phyloP scores from a whole-genome alignment of 208 protist species.

The Dictyostelium gargantuum region DNA sequence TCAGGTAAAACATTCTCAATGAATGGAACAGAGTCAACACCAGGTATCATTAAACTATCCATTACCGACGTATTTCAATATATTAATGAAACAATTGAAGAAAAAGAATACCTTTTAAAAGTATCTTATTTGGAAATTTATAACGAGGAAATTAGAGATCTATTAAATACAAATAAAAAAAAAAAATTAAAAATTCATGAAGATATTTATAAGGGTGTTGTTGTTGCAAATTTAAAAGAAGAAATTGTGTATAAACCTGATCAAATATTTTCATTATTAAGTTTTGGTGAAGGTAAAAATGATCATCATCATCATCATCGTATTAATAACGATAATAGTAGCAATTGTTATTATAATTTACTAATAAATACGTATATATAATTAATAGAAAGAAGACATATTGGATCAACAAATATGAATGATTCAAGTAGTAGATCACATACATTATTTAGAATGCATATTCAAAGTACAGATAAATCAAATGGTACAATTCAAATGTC shows the following conservation, averaged over 20 bases:
- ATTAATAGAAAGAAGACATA: constrained; percentile 75
- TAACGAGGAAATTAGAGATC: constrained; percentile 81
- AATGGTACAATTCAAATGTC: constrained; percentile 14
- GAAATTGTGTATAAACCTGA: constrained; percentile 45
- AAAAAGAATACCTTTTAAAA: constrained; percentile 69
- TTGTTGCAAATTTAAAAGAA: constrained; percentile 41
- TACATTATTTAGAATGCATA: constrained; percentile 94
- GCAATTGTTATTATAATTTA: too few species aligned
- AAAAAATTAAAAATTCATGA: constrained; percentile 73
- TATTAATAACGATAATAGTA: too few species aligned
- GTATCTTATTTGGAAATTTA: constrained; percentile 88
- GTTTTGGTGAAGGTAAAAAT: constrained; percentile 17
- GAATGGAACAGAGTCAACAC: constrained; percentile 61
- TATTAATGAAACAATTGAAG: not conserved
- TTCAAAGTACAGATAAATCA: constrained; percentile 82
- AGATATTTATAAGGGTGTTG: constrained; percentile 20
- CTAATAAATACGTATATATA: too few species aligned
- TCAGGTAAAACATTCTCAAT: constrained; percentile 83
- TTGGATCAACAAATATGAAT: constrained; percentile 95
- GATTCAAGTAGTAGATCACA: constrained; percentile 95
- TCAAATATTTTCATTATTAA: constrained; percentile 62
- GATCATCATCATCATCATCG: too few species aligned
- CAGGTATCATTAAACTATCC: constrained; percentile 80
- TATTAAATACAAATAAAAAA: constrained; percentile 2
- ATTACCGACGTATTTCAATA: constrained; percentile 75